A percentile compares a stretch with the other conserved stretches of the same genome.
phyloP scores from a whole-genome alignment of 129 eudicot species.

The Erigeron canadensis region DNA sequence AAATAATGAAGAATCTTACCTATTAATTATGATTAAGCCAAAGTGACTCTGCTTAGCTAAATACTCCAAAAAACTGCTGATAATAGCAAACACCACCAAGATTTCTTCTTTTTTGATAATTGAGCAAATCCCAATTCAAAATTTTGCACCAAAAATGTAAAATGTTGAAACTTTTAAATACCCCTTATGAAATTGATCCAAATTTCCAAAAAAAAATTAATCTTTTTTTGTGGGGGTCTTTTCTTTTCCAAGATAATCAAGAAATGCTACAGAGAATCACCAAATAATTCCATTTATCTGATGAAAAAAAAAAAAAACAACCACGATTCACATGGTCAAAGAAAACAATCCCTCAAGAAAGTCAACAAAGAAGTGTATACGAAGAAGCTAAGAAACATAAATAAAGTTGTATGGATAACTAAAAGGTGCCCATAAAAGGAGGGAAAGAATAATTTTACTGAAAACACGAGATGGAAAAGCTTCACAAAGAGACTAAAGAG shows the following conservation, averaged over 20 bases:
- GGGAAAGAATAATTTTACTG: constrained; percentile 16
- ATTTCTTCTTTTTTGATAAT: constrained; percentile 4
- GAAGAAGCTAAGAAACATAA: constrained; percentile 29
- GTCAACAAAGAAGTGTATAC: not conserved
- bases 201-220: constrained; percentile 4
- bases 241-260: constrained; percentile 17
- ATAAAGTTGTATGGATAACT: not conserved
- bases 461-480: constrained; percentile 13
- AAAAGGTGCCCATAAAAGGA: constrained; percentile 14
- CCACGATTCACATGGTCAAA: constrained; percentile 15
- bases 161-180: constrained; percentile 2
- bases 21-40: constrained; percentile 13
- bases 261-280: constrained; percentile 13
- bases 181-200: constrained; percentile 16
- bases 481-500: constrained; percentile 15
- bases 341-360: constrained; percentile 2
- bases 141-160: constrained; percentile 22
- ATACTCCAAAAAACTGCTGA: constrained; percentile 7
- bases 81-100: not conserved
- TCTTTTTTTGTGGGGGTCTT: constrained; percentile 15
- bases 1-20: constrained; percentile 19
- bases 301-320: constrained; percentile 13
- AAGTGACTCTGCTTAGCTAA: constrained; percentile 17
- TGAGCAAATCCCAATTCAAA: constrained; percentile 18
- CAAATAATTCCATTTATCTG: not conserved